Conservation (phyloP, 2,329 filamentous ascomycete species). For the Talaromyces sp. region DNA sequence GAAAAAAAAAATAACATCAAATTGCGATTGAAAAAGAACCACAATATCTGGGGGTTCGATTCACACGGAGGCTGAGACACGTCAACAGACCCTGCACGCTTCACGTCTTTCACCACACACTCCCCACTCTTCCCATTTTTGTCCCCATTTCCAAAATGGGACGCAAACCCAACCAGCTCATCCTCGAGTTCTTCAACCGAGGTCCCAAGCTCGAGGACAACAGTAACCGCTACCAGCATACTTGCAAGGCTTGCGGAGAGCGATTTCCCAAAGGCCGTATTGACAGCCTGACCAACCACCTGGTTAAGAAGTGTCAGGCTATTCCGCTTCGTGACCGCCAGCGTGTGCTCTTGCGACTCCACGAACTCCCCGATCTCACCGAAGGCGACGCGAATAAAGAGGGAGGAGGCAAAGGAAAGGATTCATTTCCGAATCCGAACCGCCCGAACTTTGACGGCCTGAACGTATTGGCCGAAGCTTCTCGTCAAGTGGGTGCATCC, state of each 20-base stretch:
- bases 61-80: background rate
- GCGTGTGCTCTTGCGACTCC: constrained; percentile 71
- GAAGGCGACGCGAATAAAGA: constrained; percentile 45
- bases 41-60: background rate
- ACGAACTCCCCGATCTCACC: constrained; percentile 65
- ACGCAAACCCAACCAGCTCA: constrained; percentile 79
- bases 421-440: constrained; percentile 29
- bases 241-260: constrained; percentile 84
- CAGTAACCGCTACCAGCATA: constrained; percentile 89
- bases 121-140: constrained; percentile 13
- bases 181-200: constrained; percentile 84
- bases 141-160: constrained; percentile 62
- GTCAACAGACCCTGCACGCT: background rate
- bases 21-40: background rate
- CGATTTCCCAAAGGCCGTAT: constrained; percentile 88
- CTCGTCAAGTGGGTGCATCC: constrained; percentile 69
- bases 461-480: constrained; percentile 85
- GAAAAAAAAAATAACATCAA: background rate
- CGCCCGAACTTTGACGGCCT: constrained; percentile 75
- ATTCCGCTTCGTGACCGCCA: constrained; percentile 74
- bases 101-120: background rate
- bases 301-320: constrained; percentile 83
- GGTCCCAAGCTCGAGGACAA: constrained; percentile 85
- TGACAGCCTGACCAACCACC: constrained; percentile 77
- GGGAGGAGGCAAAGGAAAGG: constrained; percentile 38